phyloP scores from a whole-genome alignment of 2,329 filamentous ascomycete genomes.

The Thelonectria discophora region DNA sequence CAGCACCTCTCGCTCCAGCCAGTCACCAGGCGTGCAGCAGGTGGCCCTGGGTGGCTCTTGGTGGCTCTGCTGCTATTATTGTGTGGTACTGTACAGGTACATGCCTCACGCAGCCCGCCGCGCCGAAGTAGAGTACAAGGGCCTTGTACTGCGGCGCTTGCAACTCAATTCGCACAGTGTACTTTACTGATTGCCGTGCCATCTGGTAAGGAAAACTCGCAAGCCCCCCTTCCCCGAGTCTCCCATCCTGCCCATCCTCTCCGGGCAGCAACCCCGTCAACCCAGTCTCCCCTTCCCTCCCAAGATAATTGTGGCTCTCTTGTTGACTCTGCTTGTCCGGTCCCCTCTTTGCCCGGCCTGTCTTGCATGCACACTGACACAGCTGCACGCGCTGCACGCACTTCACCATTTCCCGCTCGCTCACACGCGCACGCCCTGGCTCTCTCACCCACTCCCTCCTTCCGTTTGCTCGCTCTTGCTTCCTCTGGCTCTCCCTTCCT shows the following conservation, averaged over 20 bases:
- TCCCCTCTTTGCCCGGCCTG: slow-evolving; percentile 9
- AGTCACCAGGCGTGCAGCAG: slow-evolving; percentile 31
- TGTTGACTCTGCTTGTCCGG: neutral
- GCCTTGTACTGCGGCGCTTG: slow-evolving; percentile 42
- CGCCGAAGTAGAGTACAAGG: slow-evolving; percentile 49
- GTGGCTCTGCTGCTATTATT: slow-evolving; percentile 41
- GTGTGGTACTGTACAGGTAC: slow-evolving; percentile 53
- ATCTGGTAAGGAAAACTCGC: slow-evolving; percentile 30
- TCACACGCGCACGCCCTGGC: slow-evolving; percentile 1
- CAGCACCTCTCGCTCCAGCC: slow-evolving; percentile 31
- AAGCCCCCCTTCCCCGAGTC: slow-evolving; percentile 37
- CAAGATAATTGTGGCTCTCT: slow-evolving; percentile 13
- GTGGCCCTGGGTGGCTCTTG: slow-evolving; percentile 33
- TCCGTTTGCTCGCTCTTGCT: neutral
- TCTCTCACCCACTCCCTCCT: neutral
- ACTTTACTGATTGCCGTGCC: slow-evolving; percentile 39
- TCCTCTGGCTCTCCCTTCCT: neutral
- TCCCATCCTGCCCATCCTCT: slow-evolving; percentile 6
- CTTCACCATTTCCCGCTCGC: slow-evolving; percentile 15
- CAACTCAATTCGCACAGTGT: slow-evolving; percentile 46
- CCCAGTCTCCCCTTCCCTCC: slow-evolving; percentile 8
- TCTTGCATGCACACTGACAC: slow-evolving; percentile 23
- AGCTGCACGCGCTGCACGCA: slow-evolving; percentile 10
- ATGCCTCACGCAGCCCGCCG: slow-evolving; percentile 42
- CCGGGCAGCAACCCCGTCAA: neutral